Base-by-base conservation (phyloP, 352 stramenopile genomes). In the Albugo candida region DNA sequence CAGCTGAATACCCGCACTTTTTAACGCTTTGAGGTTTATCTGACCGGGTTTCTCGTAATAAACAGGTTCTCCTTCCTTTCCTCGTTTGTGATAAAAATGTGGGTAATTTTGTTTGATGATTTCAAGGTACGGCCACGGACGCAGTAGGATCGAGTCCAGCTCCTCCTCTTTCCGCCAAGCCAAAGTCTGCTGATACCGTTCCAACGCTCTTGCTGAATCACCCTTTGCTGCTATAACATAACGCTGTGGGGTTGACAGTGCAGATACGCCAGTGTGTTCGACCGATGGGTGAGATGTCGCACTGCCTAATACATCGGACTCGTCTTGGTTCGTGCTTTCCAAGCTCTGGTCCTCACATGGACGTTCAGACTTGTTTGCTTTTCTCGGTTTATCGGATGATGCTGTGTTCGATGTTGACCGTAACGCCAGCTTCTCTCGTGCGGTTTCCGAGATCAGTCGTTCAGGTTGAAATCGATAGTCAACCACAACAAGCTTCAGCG, bases 61-160 rank as follows among this genome's bases (percentile, higher is more conserved):
- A 53, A 89, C 76, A 11, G 78, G 76, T 53, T 89, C 76, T 31
- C 58, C 61, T 14, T 86, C 59, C 36, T 81, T 80, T 41, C 76
- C 76, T 35, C 73, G 70, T 54, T 89, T 89, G 66, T 89, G 73
- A 61, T 89, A 92, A 54, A 81, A 94, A 45, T 93, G 80, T 39
- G 82, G 80, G 60, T 94, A 94, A 59, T 94, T 91, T 18, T 77
- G 59, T 56, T 94, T 94, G 61, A 94, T 94, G 24, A 68, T 72
- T 45, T 77, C 64, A 46, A 91, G 92, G 44, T 81, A 59, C 40
- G 67, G 73, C 41, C 55, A 81, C 31, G 77, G 67, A 13, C 64
- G 48, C 14, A 59, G 56, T 34, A 94, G 67, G 36, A 94, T 86
- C 6, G 18, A 51, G 58, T 91, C 77, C n/a, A 94, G 55, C 13